Evolutionary conservation across 345 rosid genomes (phyloP), one percentile per base, ranked within the genome.

Genomic region (Populus ilicifolia): DNA sequence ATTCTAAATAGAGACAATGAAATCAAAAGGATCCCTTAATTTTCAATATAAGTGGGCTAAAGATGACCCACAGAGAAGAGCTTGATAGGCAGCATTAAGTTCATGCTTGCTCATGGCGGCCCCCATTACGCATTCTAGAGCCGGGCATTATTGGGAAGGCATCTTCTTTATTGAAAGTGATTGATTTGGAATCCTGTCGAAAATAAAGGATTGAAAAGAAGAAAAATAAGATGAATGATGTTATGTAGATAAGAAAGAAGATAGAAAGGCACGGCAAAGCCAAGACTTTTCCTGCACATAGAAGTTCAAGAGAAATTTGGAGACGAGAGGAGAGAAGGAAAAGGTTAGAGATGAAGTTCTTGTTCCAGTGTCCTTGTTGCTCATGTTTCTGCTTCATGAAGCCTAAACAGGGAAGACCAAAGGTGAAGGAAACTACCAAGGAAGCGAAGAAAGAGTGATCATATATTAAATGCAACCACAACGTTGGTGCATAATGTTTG

Each of bases 301-400:
- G 59, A 8, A 18, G 20, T 33, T 65, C 35, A 43, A 36, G 29
- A 30, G 35, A 36, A 66, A 18, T 33, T 59, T 21, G 23, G 65
- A 61, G 62, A 69, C 73, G 46, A 17, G 72, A 39, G 69, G 69
- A 74, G 81, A 69, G 69, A 74, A 76, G 69, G 41, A 21, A n/a
- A 36, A 67, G 71, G 74, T 33, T 73, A 73, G 70, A 65, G 82
- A 92, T 92, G 97, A 92, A 92, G 91, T 92, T 92, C 90, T 87
- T 92, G 90, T 92, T 90, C 69, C 97, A 92, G 77, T 92, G 94
- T 48, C 97, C 97, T 67, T 89, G 97, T 48, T 92, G 97, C 54
- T 88, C 94, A 14, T 92, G 97, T 81, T 92, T 92, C 86, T 92
- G 94, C 87, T 90, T 92, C 89, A 39, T 92, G 93, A 92, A 90